These are phyloP conservation scores for Apiospora rasikravindrae DNA, from an alignment of 2,329 filamentous ascomycete genomes.

Conservation along the genomic window DNA sequence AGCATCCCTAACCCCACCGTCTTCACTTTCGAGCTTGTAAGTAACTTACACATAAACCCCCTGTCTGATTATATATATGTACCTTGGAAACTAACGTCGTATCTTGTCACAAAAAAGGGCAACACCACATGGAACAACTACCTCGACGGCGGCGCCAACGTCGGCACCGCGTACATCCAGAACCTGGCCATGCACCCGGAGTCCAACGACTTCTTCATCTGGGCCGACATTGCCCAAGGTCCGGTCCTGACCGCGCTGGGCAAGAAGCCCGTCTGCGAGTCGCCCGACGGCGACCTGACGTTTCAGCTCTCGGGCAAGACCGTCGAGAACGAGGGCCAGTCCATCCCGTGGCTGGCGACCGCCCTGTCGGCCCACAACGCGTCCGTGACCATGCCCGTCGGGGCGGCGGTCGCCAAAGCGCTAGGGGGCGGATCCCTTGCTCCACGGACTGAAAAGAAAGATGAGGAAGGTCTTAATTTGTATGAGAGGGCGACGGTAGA, in stretches of 20 bases:
- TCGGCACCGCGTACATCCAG: constrained; percentile 63
- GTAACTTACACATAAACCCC: constrained; percentile 31
- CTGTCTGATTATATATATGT: neutral
- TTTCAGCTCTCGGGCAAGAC: constrained; percentile 59
- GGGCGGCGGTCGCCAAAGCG: constrained; percentile 42
- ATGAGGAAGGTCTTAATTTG: no score
- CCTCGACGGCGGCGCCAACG: constrained; percentile 49
- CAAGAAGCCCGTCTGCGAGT: constrained; percentile 54
- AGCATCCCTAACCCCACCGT: constrained; percentile 68
- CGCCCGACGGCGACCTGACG: constrained; percentile 53
- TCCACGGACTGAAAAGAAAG: neutral
- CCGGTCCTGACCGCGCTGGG: constrained; percentile 51
- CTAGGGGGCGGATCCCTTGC: neutral
- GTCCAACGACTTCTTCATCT: constrained; percentile 60
- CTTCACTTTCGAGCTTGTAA: constrained; percentile 68
- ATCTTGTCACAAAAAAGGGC: constrained; percentile 48
- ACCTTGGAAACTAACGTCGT: neutral
- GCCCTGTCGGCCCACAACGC: constrained; percentile 58
- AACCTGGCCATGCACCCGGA: constrained; percentile 62
- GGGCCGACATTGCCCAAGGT: constrained; percentile 57
- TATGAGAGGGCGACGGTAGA: no score
- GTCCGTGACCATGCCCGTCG: constrained; percentile 58
- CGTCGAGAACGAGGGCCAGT: constrained; percentile 56
- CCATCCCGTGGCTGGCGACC: constrained; percentile 60
- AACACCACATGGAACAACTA: constrained; percentile 67